A percentile compares a stretch with the other conserved stretches of the same genome.
Conservation (phyloP, 345 rosid species). For the Salix udensis region DNA sequence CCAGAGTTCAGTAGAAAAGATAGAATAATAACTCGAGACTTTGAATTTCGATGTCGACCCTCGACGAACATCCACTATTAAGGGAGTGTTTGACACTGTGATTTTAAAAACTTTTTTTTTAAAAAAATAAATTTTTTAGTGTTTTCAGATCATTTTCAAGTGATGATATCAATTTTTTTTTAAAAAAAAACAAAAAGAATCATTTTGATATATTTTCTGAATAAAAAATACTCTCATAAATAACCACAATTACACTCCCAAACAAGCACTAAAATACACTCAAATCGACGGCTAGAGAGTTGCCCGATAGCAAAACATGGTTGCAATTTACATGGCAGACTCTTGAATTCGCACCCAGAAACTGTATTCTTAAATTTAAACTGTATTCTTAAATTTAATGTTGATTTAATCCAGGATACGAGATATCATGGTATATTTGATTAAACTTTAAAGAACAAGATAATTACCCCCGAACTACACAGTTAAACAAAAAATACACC, state of each 20-base stretch:
- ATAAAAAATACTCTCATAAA: no score
- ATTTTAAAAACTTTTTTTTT: no score
- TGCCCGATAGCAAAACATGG: neutral
- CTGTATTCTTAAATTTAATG: neutral
- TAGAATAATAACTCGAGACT: neutral
- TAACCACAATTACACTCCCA: no score
- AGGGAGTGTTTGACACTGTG: fast-evolving
- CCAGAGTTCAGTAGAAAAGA: neutral
- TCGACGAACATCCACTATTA: neutral
- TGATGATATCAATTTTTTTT: no score
- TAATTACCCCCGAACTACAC: no score
- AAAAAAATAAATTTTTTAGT: no score
- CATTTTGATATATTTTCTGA: no score
- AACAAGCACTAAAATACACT: neutral
- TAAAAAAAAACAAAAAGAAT: no score
- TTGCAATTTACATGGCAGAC: neutral
- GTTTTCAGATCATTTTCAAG: no score
- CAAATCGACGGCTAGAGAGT: neutral
- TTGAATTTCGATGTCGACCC: neutral
- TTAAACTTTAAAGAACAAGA: no score
- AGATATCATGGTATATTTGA: neutral
- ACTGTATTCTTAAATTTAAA: no score
- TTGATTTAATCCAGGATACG: neutral
- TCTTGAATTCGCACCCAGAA: neutral
- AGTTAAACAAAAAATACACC: no score